Evolutionary conservation across 495 filamentous ascomycete genomes (phyloP).

Genomic region (Pseudoneurospora amorphoporcata): DNA sequence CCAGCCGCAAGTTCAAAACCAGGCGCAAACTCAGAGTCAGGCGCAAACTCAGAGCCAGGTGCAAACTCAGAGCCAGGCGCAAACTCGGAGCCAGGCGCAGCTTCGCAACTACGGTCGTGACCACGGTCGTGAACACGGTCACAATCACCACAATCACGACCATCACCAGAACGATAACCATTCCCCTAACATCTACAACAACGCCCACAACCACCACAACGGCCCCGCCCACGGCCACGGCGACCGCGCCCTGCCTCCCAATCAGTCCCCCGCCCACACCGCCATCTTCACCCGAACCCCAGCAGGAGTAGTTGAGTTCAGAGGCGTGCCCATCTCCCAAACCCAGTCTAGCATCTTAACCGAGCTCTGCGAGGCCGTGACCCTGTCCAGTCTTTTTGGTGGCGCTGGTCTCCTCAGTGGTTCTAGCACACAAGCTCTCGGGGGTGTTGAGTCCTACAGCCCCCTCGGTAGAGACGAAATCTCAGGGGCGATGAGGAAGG

Average conservation of each 20-base stretch:
- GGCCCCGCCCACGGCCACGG: too few relatives aligned
- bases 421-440: background rate
- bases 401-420: background rate
- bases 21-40: background rate
- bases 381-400: background rate
- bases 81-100: background rate
- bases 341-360: slow-evolving; percentile 18
- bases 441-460: slow-evolving; percentile 8
- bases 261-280: too few relatives aligned
- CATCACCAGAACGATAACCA: too few relatives aligned
- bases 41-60: background rate
- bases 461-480: slow-evolving; percentile 3
- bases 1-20: background rate
- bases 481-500: background rate
- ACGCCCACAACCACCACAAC: background rate
- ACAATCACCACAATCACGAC: too few relatives aligned
- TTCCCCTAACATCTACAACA: too few relatives aligned
- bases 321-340: background rate
- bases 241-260: too few relatives aligned
- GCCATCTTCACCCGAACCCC: too few relatives aligned
- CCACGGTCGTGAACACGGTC: background rate
- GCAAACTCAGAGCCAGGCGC: background rate
- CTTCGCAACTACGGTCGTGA: background rate
- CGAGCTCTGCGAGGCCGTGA: slow-evolving; percentile 17
- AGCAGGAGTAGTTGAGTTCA: background rate